Conservation (phyloP, 2,329 filamentous ascomycete species). For the Cercospora sojina region DNA sequence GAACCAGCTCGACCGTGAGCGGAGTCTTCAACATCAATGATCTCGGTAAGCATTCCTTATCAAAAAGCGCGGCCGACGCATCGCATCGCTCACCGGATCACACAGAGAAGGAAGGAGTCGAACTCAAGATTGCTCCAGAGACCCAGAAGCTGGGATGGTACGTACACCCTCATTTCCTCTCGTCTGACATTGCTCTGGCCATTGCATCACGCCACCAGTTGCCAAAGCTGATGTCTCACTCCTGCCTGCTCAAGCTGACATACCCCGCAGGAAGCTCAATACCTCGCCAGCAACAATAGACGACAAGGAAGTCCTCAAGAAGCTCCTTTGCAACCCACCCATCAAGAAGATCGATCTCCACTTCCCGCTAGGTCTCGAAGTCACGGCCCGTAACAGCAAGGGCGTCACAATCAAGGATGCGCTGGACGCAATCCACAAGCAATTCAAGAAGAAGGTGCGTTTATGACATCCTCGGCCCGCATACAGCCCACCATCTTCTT, state of each 20-base stretch:
- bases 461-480: neutral
- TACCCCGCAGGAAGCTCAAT: slow-evolving; percentile 81
- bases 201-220: neutral
- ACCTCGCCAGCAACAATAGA: slow-evolving; percentile 74
- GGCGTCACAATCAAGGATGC: slow-evolving; percentile 98
- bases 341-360: slow-evolving; percentile 93
- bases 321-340: slow-evolving; percentile 73
- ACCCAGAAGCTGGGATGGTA: slow-evolving; percentile 89
- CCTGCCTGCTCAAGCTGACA: slow-evolving; percentile 2
- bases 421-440: slow-evolving; percentile 90
- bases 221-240: neutral
- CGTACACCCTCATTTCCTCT: slow-evolving; percentile 36
- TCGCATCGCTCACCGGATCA: slow-evolving; percentile 7
- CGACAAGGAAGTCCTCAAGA: slow-evolving; percentile 80
- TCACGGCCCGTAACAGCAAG: slow-evolving; percentile 86
- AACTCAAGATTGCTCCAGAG: slow-evolving; percentile 73
- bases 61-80: neutral
- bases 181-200: neutral
- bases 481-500: neutral
- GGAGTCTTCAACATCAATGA: slow-evolving; percentile 74
- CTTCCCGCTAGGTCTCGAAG: slow-evolving; percentile 83
- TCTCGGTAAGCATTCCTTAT: slow-evolving; percentile 19
- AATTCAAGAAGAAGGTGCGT: slow-evolving; percentile 88
- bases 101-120: slow-evolving; percentile 69
- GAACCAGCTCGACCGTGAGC: slow-evolving; percentile 69